These are phyloP conservation scores for Pestalotiopsis fici DNA, from an alignment of 2,329 filamentous ascomycete genomes.

Conservation along the genomic window DNA sequence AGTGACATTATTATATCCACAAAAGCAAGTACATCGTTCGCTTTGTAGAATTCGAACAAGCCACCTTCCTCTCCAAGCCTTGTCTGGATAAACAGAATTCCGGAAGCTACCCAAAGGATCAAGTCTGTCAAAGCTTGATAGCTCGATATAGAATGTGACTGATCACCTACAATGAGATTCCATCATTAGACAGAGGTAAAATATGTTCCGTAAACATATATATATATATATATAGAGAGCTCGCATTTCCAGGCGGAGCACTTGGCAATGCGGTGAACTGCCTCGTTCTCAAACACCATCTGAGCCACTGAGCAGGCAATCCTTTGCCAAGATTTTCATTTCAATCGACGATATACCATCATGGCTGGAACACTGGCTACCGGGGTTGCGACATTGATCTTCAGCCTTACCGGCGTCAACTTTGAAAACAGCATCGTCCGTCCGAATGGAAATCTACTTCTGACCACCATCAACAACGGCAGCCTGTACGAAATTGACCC, in stretches of 20 bases:
- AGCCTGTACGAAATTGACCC: background rate
- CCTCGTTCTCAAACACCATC: background rate
- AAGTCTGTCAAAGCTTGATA: background rate
- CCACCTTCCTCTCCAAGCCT: background rate
- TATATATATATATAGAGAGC: no score
- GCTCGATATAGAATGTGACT: background rate
- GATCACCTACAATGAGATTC: background rate
- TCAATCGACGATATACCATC: background rate
- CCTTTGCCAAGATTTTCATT: background rate
- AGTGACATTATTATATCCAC: background rate
- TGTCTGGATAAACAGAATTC: background rate
- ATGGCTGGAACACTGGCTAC: background rate
- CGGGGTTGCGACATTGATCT: background rate
- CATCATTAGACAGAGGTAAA: background rate
- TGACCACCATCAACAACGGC: constrained; percentile 2
- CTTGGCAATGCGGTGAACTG: no score
- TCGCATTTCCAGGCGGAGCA: no score
- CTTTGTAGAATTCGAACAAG: background rate
- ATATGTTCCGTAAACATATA: no score
- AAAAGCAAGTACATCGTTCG: background rate
- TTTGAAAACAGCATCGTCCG: constrained; percentile 1
- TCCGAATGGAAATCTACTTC: background rate
- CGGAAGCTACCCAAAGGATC: background rate
- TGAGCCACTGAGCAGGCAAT: background rate
- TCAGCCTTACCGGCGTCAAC: background rate